phyloP scores from a whole-genome alignment of 257 asterid species.

The Plectranthus barbatus region DNA sequence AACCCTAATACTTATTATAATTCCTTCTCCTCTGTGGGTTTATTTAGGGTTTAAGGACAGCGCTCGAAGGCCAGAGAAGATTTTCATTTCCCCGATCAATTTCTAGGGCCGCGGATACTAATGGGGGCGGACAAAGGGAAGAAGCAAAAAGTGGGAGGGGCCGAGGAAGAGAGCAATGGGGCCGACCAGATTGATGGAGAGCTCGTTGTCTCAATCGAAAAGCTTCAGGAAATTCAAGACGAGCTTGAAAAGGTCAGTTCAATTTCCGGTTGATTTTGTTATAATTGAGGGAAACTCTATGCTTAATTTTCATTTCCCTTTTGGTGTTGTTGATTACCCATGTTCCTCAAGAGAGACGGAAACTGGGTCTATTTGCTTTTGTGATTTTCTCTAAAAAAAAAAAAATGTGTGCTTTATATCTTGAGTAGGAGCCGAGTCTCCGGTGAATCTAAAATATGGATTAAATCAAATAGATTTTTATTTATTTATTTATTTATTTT shows the following conservation, averaged over 20 bases:
- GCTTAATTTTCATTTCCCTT: neutral
- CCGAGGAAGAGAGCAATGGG: constrained; percentile 38
- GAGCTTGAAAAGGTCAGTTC: constrained; percentile 66
- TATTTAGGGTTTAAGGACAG: constrained; percentile 46
- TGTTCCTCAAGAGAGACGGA: neutral
- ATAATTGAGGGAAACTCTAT: neutral
- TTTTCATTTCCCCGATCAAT: neutral
- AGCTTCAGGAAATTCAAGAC: constrained; percentile 82
- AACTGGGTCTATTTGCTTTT: neutral
- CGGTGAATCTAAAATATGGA: neutral
- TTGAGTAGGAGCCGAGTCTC: neutral
- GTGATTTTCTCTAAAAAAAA: neutral
- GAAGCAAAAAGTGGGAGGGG: constrained; percentile 60
- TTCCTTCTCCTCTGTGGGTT: constrained; percentile 20
- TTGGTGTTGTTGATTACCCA: neutral
- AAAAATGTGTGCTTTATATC: neutral
- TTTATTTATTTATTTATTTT: neutral
- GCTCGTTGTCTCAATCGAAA: constrained; percentile 60
- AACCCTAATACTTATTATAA: constrained; percentile 18
- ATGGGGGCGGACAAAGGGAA: constrained; percentile 86
- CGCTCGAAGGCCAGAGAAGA: neutral
- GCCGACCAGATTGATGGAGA: constrained; percentile 43
- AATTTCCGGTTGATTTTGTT: neutral
- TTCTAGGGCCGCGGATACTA: neutral
- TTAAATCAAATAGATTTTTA: neutral